Evolutionary conservation across 2,329 filamentous ascomycete genomes (phyloP), one percentile per base, ranked within the genome.

Genomic region (Colletotrichum sp.): DNA sequence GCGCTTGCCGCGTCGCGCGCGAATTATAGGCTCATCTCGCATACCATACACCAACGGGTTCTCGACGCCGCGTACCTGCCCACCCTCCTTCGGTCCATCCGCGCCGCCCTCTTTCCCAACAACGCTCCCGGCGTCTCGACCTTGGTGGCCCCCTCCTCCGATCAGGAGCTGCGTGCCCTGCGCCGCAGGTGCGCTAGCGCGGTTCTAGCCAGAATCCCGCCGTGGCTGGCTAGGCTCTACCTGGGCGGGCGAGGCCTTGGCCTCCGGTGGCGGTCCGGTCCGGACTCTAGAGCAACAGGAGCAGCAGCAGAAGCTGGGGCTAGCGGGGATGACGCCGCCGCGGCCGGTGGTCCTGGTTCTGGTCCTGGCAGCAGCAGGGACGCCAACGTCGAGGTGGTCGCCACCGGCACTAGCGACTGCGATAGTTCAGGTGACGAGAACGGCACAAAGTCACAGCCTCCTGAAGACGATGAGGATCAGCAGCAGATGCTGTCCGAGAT

Each of bases 81-180:
- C 82, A 88, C 88, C 82, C 85, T 95, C 79, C 90, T 96, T 80
- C 91, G 92, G 82, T 90, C 92, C 79, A 89, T 94, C 81, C 94
- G 97, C 82, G 92, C 91, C 80, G 91, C 94, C 76, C 88, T 99
- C 72, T 99, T 98, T 83, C 96, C 97, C 79, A 94, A 95, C 85
- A 98, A 98, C 85, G 89, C 91, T 80, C 93, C 94, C 77, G 93
- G 93, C 75, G 90, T 92, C 78, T 88, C 92, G 80, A 89, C 90
- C 75, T 86, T 93, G 78, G 85, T 89, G 68, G 89, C 93, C 67
- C 92, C 93, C 75, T 88, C 88, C 65, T 90, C 90, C 77, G 88
- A 92, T 71, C 87, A 91, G 80, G 90, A 92, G 80, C 86, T 92
- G 78, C 87, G 87, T 67, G 88, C 89, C 79, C 92, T 96, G 80